A percentile compares a stretch with the other conserved stretches of the same genome.
These are phyloP conservation scores for Blastobotrys raffinosifermentans DNA, from an alignment of 1,139 yeast species.

Conservation along the genomic window DNA sequence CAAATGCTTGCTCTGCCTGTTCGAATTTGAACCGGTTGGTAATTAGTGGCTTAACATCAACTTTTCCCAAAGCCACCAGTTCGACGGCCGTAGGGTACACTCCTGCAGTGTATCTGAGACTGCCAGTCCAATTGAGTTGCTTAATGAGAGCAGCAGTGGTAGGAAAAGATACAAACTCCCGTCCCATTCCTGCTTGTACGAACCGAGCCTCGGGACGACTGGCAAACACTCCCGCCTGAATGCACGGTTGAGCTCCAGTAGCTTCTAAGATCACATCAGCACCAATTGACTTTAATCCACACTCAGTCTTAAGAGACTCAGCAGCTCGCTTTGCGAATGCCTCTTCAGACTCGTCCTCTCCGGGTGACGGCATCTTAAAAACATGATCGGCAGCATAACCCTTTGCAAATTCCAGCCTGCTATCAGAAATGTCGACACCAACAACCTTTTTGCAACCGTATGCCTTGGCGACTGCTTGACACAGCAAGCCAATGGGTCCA, in stretches of 20 bases:
- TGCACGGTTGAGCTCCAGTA: constrained; percentile 2
- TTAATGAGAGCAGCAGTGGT: constrained; percentile 1
- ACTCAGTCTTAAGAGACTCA: neutral
- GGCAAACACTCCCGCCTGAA: constrained; percentile 1
- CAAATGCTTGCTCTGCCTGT: constrained; percentile 4
- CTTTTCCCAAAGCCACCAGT: constrained; percentile 1
- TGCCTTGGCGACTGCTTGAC: constrained; percentile 5
- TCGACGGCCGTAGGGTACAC: constrained; percentile 5
- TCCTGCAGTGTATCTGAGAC: constrained; percentile 2
- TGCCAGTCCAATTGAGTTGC: constrained; percentile 4
- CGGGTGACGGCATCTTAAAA: constrained; percentile 1
- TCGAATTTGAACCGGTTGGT: constrained; percentile 5
- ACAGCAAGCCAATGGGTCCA: constrained; percentile 6
- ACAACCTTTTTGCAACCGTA: constrained; percentile 3
- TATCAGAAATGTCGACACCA: constrained; percentile 2
- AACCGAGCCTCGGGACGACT: constrained; percentile 1
- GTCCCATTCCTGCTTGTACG: constrained; percentile 1
- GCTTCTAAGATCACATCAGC: constrained; percentile 3
- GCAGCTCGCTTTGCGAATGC: constrained; percentile 1
- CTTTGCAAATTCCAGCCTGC: constrained; percentile 4
- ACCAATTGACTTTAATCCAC: constrained; percentile 1
- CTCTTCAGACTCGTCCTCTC: constrained; percentile 1
- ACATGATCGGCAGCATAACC: no score
- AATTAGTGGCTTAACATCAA: constrained; percentile 4
- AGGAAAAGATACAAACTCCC: neutral